These are phyloP conservation scores for Aureobasidium leucospermi DNA, from an alignment of 2,329 filamentous ascomycete species.

Conservation along the genomic window DNA sequence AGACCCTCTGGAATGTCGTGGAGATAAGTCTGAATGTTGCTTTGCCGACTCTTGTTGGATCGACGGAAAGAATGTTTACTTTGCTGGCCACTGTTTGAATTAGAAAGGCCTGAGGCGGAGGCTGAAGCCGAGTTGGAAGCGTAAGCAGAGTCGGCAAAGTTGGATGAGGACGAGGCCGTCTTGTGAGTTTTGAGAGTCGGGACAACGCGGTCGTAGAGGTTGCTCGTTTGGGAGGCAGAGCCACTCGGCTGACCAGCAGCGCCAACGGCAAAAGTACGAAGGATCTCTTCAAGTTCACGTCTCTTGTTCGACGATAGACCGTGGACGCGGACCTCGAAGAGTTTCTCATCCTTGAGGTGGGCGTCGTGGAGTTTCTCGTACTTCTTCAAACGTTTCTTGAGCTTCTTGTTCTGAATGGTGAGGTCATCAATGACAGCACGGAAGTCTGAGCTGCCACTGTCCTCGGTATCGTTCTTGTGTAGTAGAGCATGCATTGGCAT, in stretches of 20 bases:
- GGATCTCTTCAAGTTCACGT: constrained; percentile 64
- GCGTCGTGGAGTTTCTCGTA: constrained; percentile 62
- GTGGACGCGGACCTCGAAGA: constrained; percentile 79
- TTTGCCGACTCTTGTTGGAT: constrained; percentile 35
- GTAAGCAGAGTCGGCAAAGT: constrained; percentile 48
- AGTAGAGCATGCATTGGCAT: constrained; percentile 26
- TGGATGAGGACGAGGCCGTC: constrained; percentile 53
- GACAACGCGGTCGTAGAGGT: constrained; percentile 27
- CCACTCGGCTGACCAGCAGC: constrained; percentile 42
- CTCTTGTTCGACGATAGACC: constrained; percentile 65
- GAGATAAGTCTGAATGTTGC: constrained; percentile 62
- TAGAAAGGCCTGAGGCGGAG: constrained; percentile 36
- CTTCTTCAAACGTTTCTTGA: constrained; percentile 65
- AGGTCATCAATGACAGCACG: constrained; percentile 81
- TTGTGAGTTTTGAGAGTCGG: constrained; percentile 49
- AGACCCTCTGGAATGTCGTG: constrained; percentile 65
- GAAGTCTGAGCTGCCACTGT: constrained; percentile 65
- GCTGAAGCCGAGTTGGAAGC: constrained; percentile 53
- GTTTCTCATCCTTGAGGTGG: constrained; percentile 63
- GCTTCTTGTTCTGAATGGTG: constrained; percentile 72
- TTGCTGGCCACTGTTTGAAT: constrained; percentile 21
- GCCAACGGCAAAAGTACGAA: constrained; percentile 62
- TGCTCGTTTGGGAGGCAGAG: constrained; percentile 14
- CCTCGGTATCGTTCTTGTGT: constrained; percentile 30
- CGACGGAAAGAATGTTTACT: constrained; percentile 13